Evolutionary conservation across 345 rosid genomes (phyloP).

Genomic region (Salix caprea): DNA sequence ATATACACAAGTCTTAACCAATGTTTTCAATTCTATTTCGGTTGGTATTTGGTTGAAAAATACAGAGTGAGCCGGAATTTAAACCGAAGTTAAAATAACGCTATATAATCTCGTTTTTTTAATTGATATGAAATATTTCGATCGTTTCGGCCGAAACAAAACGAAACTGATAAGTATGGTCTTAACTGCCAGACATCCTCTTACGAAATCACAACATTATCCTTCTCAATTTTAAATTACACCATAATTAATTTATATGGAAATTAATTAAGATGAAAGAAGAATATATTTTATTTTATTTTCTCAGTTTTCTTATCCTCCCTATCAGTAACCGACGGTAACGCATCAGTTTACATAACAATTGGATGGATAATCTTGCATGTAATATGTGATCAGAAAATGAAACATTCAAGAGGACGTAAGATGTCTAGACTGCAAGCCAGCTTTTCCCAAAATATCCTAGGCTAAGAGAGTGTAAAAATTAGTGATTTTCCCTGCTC

Average conservation of each 20-base stretch:
- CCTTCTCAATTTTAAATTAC: not conserved
- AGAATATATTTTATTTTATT: not conserved
- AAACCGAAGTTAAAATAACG: too few relatives aligned
- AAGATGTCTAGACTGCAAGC: not conserved
- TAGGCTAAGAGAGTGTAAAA: too few relatives aligned
- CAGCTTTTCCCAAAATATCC: not conserved
- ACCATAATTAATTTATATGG: not conserved
- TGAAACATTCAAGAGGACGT: not conserved
- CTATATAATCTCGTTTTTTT: too few relatives aligned
- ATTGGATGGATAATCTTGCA: not conserved
- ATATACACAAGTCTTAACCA: not conserved
- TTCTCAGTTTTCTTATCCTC: not conserved
- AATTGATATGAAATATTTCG: too few relatives aligned
- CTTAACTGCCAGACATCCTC: not conserved
- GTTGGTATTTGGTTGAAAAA: too few relatives aligned
- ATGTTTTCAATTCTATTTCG: too few relatives aligned
- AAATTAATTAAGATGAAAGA: not conserved
- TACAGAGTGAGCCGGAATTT: rapidly evolving
- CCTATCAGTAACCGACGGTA: not conserved
- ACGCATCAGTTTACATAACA: not conserved
- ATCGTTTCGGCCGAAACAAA: rapidly evolving
- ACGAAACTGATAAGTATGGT: too few relatives aligned
- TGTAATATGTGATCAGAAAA: not conserved
- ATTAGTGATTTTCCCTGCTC: too few relatives aligned
- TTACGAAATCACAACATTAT: not conserved